Evolutionary conservation across 2,329 filamentous ascomycete genomes (phyloP), one percentile per base, ranked within the genome.

Genomic region (Rhynchosporium graminicola): DNA sequence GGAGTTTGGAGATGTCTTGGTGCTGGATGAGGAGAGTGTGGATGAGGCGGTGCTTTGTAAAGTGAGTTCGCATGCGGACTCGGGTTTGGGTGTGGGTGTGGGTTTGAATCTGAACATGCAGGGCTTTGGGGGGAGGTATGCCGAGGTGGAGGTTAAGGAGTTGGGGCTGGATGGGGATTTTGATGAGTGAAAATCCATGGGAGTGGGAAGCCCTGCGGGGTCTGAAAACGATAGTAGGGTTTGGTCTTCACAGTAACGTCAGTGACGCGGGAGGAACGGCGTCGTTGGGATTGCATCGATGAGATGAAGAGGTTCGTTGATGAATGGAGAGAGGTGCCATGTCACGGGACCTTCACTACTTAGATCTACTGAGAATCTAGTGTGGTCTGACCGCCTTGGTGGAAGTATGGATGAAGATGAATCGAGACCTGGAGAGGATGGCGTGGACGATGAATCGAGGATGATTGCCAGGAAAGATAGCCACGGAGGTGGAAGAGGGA

Each of bases 141-240:
- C 40, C 3, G 57, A 51, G 36, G 61, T 59, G 12, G 56, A 63
- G 38, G 51, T 63, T 10, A 46, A 29, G n/a, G 61, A 63, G 61
- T 20, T 47, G 45, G 61, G 54, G 20, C 1, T 20, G 20, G 20
- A 20, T 1, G 20, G 20, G 38, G 42, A 54, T 33, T 38, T 57
- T 20, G 61, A 63, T 26, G 57, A 54, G 33, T 54, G 50, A 54
- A 4, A 40, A 3, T 20, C 20, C 20, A 20, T 20, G 48, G 5
- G 4, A 40, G 9, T 10, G 7, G 33, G 29, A 9, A 20, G 40
- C 33, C 33, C 36, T 36, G 33, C 20, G 20, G 20, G 20, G 20
- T 20, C 20, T 40, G 15, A 26, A 36, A 10, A 36, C 33, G 48
- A 40, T 28, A 13, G 20, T n/a, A 54, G 50, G 50, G 26, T 40